Evolutionary conservation across 2,329 filamentous ascomycete species (phyloP).

Genomic region (Colletotrichum sp.): DNA sequence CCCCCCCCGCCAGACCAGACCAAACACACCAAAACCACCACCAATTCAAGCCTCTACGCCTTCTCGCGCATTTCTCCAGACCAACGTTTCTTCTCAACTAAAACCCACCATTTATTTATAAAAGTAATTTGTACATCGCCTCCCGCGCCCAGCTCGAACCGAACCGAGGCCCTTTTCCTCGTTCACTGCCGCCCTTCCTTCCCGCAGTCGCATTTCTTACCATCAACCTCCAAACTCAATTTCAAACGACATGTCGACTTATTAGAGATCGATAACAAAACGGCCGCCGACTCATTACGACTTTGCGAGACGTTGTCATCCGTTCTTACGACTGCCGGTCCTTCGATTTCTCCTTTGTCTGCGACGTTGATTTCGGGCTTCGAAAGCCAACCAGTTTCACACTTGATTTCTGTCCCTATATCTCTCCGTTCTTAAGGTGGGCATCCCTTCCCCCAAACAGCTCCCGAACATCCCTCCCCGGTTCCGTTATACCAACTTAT

Average conservation of each 20-base stretch:
- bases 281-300: not conserved
- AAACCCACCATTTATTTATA: not conserved
- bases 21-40: not conserved
- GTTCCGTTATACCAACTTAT: not conserved
- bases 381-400: slow-evolving; percentile 11
- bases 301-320: not conserved
- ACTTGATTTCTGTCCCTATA: slow-evolving; percentile 8
- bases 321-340: not conserved
- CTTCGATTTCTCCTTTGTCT: not conserved
- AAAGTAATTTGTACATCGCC: not conserved
- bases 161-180: not conserved
- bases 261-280: not conserved
- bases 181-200: not conserved
- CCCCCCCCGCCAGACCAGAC: slow-evolving; percentile 7
- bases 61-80: not conserved
- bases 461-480: slow-evolving; percentile 13
- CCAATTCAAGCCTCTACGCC: not conserved
- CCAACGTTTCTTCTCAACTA: slow-evolving; percentile 12
- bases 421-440: slow-evolving; percentile 7
- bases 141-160: not conserved
- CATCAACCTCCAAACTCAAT: slow-evolving; percentile 1
- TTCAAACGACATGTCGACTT: slow-evolving; percentile 9
- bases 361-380: slow-evolving; percentile 5
- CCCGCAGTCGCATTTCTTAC: not conserved
- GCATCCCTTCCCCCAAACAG: slow-evolving; percentile 4